Conservation (phyloP, 2,329 filamentous ascomycete species). For the Colletotrichum orchidophilum region DNA sequence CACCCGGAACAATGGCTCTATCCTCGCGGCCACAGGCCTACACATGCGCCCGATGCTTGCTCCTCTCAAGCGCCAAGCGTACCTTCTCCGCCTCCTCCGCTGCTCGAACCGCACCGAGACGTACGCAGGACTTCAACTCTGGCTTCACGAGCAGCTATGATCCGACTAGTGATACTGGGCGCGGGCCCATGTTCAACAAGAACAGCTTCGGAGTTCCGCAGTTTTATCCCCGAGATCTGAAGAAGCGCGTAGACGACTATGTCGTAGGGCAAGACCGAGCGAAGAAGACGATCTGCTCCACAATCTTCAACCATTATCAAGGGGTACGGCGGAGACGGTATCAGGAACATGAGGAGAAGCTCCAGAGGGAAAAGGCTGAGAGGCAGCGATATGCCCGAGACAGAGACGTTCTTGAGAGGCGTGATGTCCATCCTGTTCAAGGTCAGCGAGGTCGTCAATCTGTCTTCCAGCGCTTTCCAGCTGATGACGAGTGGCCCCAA, state of each 20-base stretch:
- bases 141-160: constrained; percentile 70
- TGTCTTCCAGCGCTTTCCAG: constrained; percentile 39
- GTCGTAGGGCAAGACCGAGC: constrained; percentile 95
- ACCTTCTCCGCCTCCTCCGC: constrained; percentile 43
- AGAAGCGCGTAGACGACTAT: constrained; percentile 92
- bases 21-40: constrained; percentile 28
- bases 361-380: constrained; percentile 69
- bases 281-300: constrained; percentile 91
- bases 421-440: constrained; percentile 79
- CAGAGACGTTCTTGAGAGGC: constrained; percentile 63
- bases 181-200: constrained; percentile 69
- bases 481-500: constrained; percentile 50
- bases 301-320: constrained; percentile 97
- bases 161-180: constrained; percentile 59
- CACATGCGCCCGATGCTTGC: constrained; percentile 30
- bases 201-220: constrained; percentile 66
- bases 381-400: constrained; percentile 78
- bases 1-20: constrained; percentile 22
- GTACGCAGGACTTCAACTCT: constrained; percentile 62
- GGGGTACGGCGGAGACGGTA: constrained; percentile 81
- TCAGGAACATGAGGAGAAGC: constrained; percentile 74
- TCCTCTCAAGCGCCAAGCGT: constrained; percentile 16
- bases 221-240: constrained; percentile 76
- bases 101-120: constrained; percentile 44
- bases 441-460: constrained; percentile 60